A percentile compares a stretch with the other conserved stretches of the same genome.
phyloP scores from a whole-genome alignment of 1,139 yeast species.

The Pichia sp. region DNA sequence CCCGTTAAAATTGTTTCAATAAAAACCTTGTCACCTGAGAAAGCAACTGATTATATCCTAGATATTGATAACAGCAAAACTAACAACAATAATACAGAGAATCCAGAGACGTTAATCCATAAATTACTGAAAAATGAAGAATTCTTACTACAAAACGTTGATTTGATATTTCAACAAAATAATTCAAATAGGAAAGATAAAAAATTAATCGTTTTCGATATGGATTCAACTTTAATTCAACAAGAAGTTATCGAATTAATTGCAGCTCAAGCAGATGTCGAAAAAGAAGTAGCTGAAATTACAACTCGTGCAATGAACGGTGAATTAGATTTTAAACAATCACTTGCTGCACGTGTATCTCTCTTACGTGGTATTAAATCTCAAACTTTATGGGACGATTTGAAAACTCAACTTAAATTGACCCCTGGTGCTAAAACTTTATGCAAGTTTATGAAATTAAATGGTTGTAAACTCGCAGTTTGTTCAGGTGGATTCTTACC shows the following conservation, averaged over 20 bases:
- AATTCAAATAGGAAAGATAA: constrained; percentile 38
- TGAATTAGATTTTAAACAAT: constrained; percentile 83
- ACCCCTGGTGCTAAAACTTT: constrained; percentile 82
- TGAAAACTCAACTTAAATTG: constrained; percentile 58
- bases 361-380: constrained; percentile 76
- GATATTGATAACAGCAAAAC: constrained; percentile 19
- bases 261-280: constrained; percentile 81
- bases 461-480: constrained; percentile 73
- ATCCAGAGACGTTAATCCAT: constrained; percentile 20
- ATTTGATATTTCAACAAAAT: constrained; percentile 40
- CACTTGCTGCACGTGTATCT: constrained; percentile 66
- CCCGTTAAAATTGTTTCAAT: constrained; percentile 25
- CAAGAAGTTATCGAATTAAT: constrained; percentile 96
- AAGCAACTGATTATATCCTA: constrained; percentile 30
- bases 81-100: constrained; percentile 4
- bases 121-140: constrained; percentile 2
- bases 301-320: constrained; percentile 98
- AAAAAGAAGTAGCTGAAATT: constrained; percentile 66
- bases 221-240: constrained; percentile 94
- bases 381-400: constrained; percentile 66
- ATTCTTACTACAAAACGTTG: constrained; percentile 26
- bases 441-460: constrained; percentile 49
- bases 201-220: constrained; percentile 79
- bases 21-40: constrained; percentile 24
- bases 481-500: constrained; percentile 94